Percentiles rank a stretch among this genome's conserved stretches.
Conservation (phyloP, 2,329 filamentous ascomycete genomes). For the Trematosphaeria pertusa region DNA sequence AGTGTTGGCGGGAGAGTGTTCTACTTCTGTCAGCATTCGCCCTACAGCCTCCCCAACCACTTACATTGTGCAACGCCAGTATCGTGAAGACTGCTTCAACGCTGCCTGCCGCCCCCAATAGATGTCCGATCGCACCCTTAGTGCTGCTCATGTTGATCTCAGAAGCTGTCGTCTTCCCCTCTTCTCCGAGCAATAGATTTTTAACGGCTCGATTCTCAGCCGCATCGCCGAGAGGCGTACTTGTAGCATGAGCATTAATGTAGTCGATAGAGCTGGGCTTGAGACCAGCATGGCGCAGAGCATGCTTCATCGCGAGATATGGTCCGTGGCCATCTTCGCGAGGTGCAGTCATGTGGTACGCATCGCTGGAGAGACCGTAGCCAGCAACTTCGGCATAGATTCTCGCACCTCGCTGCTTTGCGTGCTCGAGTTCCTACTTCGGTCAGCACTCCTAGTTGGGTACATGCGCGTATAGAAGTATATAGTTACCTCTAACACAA, state of each 20-base stretch:
- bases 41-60: conserved; percentile 33
- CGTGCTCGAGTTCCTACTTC: conserved; percentile 80
- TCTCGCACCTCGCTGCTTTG: conserved; percentile 74
- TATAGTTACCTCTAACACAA: conserved; percentile 74
- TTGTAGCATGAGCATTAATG: conserved; percentile 94
- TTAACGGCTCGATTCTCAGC: conserved; percentile 88
- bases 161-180: conserved; percentile 66
- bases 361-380: conserved; percentile 90
- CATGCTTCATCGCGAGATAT: conserved; percentile 81
- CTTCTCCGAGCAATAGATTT: conserved; percentile 74
- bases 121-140: conserved; percentile 90
- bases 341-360: conserved; percentile 92
- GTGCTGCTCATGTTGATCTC: conserved; percentile 88
- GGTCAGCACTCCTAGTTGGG: not conserved
- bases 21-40: conserved; percentile 54
- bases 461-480: not conserved
- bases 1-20: conserved; percentile 83
- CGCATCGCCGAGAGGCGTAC: conserved; percentile 82
- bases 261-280: conserved; percentile 80
- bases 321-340: conserved; percentile 83
- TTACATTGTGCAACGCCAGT: conserved; percentile 78
- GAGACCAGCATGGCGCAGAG: conserved; percentile 74
- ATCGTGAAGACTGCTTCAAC: conserved; percentile 88
- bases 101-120: conserved; percentile 89
- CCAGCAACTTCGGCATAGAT: conserved; percentile 91